These are phyloP conservation scores for Nigrospora sphaerica DNA, from an alignment of 2,329 filamentous ascomycete genomes.

Conservation along the genomic window DNA sequence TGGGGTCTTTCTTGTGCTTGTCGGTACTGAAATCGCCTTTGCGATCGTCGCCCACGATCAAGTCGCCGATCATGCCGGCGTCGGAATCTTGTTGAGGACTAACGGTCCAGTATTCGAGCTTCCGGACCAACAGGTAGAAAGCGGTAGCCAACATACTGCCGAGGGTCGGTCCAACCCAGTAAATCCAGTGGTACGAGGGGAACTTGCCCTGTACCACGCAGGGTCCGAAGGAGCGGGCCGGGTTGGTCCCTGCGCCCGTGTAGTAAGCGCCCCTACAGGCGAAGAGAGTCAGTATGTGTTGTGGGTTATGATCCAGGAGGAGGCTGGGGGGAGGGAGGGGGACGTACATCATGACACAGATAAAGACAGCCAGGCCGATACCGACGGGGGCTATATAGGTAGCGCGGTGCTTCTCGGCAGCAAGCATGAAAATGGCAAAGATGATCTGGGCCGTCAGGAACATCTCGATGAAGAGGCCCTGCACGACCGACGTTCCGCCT, in stretches of 20 bases:
- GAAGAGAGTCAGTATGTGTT: neutral
- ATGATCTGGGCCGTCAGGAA: slow-evolving; percentile 2
- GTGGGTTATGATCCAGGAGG: neutral
- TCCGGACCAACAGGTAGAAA: neutral
- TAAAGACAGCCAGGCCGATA: slow-evolving; percentile 1
- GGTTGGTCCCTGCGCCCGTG: neutral
- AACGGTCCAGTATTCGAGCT: slow-evolving; percentile 2
- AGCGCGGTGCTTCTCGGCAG: slow-evolving; percentile 1
- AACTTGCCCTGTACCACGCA: neutral
- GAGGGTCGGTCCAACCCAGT: neutral
- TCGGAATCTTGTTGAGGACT: neutral
- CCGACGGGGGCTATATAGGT: slow-evolving; percentile 1
- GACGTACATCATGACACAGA: slow-evolving; percentile 2
- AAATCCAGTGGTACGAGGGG: slow-evolving; percentile 3
- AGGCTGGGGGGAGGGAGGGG: neutral
- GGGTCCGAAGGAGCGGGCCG: slow-evolving; percentile 1
- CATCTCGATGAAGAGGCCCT: slow-evolving; percentile 2
- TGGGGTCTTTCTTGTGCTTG: no score
- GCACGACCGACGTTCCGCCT: neutral
- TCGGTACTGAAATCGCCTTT: neutral
- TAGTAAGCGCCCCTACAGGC: neutral
- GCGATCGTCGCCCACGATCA: neutral
- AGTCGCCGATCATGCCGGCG: neutral
- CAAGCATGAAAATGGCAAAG: slow-evolving; percentile 4
- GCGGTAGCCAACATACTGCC: neutral